These are phyloP conservation scores for Akanthomyces dipterigenus DNA, from an alignment of 2,329 filamentous ascomycete genomes.

Conservation along the genomic window DNA sequence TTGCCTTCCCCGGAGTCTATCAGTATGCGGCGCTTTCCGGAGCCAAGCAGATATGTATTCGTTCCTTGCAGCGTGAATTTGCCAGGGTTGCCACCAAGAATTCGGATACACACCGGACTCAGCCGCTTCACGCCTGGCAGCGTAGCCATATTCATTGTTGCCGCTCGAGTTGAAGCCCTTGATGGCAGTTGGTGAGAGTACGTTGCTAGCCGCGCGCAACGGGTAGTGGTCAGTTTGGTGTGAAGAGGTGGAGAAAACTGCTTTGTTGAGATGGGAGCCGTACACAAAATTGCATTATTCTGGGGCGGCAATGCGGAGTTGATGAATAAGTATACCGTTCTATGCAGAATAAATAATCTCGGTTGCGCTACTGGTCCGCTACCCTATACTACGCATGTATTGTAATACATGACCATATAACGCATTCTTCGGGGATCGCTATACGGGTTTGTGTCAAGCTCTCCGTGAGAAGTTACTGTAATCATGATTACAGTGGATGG, in stretches of 20 bases:
- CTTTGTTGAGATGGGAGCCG: not conserved
- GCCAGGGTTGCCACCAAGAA: constrained; percentile 84
- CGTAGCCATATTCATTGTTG: constrained; percentile 40
- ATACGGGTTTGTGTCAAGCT: no score
- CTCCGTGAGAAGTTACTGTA: no score
- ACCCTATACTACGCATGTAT: no score
- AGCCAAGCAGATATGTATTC: constrained; percentile 90
- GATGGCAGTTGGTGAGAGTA: not conserved
- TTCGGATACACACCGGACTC: constrained; percentile 70
- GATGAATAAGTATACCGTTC: not conserved
- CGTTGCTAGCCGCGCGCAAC: not conserved
- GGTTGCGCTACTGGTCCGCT: not conserved
- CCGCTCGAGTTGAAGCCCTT: not conserved
- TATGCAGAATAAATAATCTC: not conserved
- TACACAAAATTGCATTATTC: not conserved
- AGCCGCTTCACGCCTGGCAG: constrained; percentile 72
- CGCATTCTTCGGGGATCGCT: no score
- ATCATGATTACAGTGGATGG: no score
- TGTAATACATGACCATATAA: no score
- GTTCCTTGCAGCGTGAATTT: constrained; percentile 75
- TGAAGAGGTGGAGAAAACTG: not conserved
- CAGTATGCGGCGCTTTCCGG: constrained; percentile 64
- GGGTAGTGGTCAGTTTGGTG: not conserved
- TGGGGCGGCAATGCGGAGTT: not conserved
- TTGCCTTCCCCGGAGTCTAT: constrained; percentile 87